Evolutionary conservation across 345 rosid genomes (phyloP).

Genomic region (Xanthoceras sorbifolium): DNA sequence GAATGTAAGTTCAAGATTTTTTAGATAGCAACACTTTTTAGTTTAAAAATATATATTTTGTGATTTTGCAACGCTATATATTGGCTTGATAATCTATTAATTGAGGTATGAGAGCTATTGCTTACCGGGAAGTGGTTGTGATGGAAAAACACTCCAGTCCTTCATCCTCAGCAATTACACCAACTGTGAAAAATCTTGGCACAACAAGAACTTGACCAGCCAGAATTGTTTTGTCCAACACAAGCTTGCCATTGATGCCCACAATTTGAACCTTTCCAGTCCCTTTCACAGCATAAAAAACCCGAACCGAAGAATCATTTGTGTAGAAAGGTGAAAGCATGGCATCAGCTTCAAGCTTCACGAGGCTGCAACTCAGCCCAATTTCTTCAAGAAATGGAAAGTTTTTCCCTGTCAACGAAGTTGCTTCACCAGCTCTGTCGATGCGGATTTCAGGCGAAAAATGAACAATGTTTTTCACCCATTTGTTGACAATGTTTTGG

Average conservation of each 20-base stretch:
- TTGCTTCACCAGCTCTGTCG: slow-evolving; percentile 16
- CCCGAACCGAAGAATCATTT: not conserved
- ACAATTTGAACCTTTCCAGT: slow-evolving; percentile 32
- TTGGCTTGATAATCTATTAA: too few species aligned
- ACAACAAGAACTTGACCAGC: slow-evolving; percentile 35
- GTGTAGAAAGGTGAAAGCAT: slow-evolving; percentile 22
- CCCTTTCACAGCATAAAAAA: slow-evolving; percentile 27
- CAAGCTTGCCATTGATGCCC: slow-evolving; percentile 29
- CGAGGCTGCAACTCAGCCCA: slow-evolving; percentile 22
- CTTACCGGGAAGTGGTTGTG: slow-evolving; percentile 17
- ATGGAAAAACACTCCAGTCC: slow-evolving; percentile 33
- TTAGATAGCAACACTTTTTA: too few species aligned
- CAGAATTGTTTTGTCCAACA: slow-evolving; percentile 19
- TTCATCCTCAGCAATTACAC: slow-evolving; percentile 15
- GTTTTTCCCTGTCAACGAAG: not conserved
- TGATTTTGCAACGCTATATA: too few species aligned
- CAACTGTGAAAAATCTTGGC: slow-evolving; percentile 27
- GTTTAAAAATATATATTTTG: too few species aligned
- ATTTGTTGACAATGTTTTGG: not conserved
- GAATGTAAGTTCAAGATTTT: too few species aligned
- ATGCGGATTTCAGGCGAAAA: slow-evolving; percentile 20
- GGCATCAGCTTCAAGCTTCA: slow-evolving; percentile 27
- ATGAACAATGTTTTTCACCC: slow-evolving; percentile 19
- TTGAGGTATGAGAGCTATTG: too few species aligned
- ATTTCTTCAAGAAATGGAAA: slow-evolving; percentile 29